Conservation (phyloP, 805 yeast species). For the Metschnikowia picachoensis region DNA sequence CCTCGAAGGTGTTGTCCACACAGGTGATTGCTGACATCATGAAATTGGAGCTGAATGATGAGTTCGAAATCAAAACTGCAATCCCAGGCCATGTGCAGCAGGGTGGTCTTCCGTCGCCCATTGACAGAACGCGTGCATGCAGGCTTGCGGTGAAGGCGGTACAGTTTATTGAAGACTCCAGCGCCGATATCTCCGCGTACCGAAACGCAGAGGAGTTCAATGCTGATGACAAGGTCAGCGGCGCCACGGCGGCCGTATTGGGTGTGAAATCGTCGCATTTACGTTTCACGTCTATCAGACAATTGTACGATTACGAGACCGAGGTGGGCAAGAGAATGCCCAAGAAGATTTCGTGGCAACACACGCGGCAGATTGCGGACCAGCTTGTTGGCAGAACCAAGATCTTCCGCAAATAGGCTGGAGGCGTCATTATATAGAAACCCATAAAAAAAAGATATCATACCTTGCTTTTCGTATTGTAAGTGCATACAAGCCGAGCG, state of each 20-base stretch:
- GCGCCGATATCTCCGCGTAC: conserved; percentile 19
- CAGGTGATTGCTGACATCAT: conserved; percentile 69
- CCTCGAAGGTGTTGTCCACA: conserved; percentile 63
- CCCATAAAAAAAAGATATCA: too few relatives aligned
- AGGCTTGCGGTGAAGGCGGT: conserved; percentile 68
- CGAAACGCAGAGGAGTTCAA: conserved; percentile 32
- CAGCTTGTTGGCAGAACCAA: conserved; percentile 69
- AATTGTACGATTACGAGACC: conserved; percentile 83
- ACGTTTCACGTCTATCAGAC: conserved; percentile 67
- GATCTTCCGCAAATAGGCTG: background rate
- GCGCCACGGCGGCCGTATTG: conserved; percentile 69
- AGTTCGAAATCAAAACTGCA: conserved; percentile 75
- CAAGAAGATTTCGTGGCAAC: conserved; percentile 79
- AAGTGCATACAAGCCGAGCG: too few relatives aligned
- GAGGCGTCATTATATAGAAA: too few relatives aligned
- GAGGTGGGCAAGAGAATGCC: conserved; percentile 81
- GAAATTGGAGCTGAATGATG: conserved; percentile 56
- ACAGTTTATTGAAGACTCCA: conserved; percentile 55
- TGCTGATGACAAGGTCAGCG: conserved; percentile 28
- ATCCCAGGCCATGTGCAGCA: conserved; percentile 87
- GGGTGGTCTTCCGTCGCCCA: conserved; percentile 73
- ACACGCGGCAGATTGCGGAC: conserved; percentile 73
- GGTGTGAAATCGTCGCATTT: conserved; percentile 80
- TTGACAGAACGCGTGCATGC: conserved; percentile 72
- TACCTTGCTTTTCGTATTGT: too few relatives aligned